Evolutionary conservation across 73 alveolate genomes (phyloP).

Genomic region (Blepharisma japonicum): DNA sequence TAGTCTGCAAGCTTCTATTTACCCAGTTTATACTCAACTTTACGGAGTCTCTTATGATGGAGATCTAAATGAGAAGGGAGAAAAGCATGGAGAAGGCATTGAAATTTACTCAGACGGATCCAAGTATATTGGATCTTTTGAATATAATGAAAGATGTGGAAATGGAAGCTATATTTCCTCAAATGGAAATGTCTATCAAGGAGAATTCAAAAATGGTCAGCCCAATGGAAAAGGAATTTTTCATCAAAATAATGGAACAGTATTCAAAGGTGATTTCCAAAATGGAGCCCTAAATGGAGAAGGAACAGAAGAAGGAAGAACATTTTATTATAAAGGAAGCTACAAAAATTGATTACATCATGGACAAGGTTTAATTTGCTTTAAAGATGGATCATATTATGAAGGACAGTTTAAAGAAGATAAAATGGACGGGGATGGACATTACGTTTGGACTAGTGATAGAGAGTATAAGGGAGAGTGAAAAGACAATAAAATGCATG

Average conservation of each 20-base stretch:
- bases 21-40: not conserved
- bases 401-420: conserved; percentile 10
- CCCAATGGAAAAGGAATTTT: conserved; percentile 22
- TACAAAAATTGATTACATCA: not conserved
- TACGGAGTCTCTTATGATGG: not conserved
- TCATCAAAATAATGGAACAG: too few relatives aligned
- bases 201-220: conserved; percentile 44
- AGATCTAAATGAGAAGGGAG: not conserved
- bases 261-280: too few relatives aligned
- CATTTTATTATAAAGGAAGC: too few relatives aligned
- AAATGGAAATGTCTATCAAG: conserved; percentile 39
- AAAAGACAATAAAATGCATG: conserved; percentile 1
- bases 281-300: too few relatives aligned
- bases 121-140: not conserved
- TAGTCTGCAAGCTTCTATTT: not conserved
- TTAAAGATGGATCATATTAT: not conserved
- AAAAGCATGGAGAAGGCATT: conserved; percentile 13
- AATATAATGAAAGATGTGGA: not conserved
- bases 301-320: too few relatives aligned
- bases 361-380: not conserved
- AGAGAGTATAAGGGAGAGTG: not conserved
- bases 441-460: conserved; percentile 5
- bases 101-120: not conserved
- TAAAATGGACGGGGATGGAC: conserved; percentile 4
- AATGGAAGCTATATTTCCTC: conserved; percentile 7